phyloP scores from a whole-genome alignment of 805 yeast genomes.

The Teunomyces funiuensis region DNA sequence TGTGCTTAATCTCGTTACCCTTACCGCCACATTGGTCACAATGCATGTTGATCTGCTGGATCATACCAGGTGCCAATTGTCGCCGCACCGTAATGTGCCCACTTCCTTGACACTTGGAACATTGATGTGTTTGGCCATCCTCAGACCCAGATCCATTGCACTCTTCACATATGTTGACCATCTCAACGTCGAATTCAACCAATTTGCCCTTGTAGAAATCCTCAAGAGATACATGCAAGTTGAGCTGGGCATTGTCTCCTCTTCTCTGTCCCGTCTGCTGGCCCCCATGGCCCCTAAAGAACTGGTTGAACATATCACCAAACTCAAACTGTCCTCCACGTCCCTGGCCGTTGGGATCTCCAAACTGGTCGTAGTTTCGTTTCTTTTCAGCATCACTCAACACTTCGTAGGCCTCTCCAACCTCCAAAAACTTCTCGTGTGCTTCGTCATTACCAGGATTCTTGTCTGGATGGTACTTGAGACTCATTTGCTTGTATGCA shows the following conservation, averaged over 20 bases:
- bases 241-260: conserved; percentile 64
- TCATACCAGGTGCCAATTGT: conserved; percentile 87
- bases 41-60: conserved; percentile 75
- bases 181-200: conserved; percentile 57
- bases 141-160: conserved; percentile 87
- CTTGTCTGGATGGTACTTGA: conserved; percentile 93
- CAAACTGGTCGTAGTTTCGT: conserved; percentile 68
- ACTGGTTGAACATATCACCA: conserved; percentile 64
- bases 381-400: conserved; percentile 71
- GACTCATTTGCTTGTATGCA: conserved; percentile 78
- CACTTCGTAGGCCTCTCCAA: conserved; percentile 92
- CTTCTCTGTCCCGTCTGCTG: conserved; percentile 46
- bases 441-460: conserved; percentile 76
- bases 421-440: conserved; percentile 80
- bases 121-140: conserved; percentile 68
- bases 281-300: conserved; percentile 35
- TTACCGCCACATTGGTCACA: conserved; percentile 82
- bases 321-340: conserved; percentile 37
- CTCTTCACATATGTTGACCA: conserved; percentile 72
- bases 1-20: conserved; percentile 64
- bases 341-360: conserved; percentile 58
- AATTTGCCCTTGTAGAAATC: conserved; percentile 73
- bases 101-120: conserved; percentile 70
- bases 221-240: conserved; percentile 54
- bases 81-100: conserved; percentile 66